A percentile compares a stretch with the other conserved stretches of the same genome.
Conservation (phyloP, 768 basidiomycete species). For the Stropharia rugosoannulata region DNA sequence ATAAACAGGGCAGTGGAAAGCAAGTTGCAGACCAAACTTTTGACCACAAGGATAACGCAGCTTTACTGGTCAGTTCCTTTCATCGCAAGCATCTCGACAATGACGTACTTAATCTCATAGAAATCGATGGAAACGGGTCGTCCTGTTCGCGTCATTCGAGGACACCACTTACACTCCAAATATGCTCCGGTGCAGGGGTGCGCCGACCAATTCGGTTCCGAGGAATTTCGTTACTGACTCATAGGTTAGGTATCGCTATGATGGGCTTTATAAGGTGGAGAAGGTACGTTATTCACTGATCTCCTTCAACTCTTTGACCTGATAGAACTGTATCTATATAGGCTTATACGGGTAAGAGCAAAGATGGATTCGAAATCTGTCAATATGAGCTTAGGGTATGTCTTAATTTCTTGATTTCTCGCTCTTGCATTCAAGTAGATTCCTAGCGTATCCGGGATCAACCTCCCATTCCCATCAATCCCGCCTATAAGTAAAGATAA, state of each 20-base stretch:
- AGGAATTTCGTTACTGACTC: not conserved
- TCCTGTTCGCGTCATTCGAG: conserved; percentile 44
- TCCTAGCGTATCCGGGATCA: conserved; percentile 13
- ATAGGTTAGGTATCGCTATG: conserved; percentile 36
- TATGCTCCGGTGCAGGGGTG: conserved; percentile 37
- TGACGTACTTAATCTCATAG: conserved; percentile 15
- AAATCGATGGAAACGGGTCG: conserved; percentile 26
- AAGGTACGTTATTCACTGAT: conserved; percentile 20
- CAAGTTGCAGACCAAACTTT: conserved; percentile 36
- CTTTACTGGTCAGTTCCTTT: conserved; percentile 18
- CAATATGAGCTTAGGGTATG: conserved; percentile 27
- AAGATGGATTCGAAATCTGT: conserved; percentile 28
- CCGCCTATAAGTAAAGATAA: not conserved
- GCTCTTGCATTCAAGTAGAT: not conserved
- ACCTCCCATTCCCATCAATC: conserved; percentile 7
- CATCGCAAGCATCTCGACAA: not conserved
- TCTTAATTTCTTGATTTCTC: not conserved
- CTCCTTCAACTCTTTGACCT: not conserved
- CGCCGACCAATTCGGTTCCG: not conserved
- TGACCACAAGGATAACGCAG: conserved; percentile 30
- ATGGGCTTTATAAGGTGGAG: conserved; percentile 39
- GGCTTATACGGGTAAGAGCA: conserved; percentile 28
- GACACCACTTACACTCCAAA: conserved; percentile 22
- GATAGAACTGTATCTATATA: conserved; percentile 4
- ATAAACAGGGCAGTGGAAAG: conserved; percentile 15